Percentiles rank a stretch among this genome's conserved stretches.
phyloP scores from a whole-genome alignment of 139 green algal genomes.

The Asterochloris erici region DNA sequence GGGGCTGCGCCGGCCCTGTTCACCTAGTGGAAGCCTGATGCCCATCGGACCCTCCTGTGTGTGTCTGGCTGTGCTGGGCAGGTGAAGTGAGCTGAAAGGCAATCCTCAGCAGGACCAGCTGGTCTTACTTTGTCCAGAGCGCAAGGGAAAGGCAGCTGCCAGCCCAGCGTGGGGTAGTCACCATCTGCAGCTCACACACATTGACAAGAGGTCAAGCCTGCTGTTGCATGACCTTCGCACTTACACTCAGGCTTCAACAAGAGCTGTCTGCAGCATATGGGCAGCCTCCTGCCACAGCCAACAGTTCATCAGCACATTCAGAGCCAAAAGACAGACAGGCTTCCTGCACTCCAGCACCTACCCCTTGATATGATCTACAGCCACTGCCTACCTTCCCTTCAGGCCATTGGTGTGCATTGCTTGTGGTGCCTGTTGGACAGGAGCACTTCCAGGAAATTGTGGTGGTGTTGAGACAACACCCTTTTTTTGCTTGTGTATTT shows the following conservation, averaged over 20 bases:
- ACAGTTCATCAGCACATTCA: not conserved
- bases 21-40: too few relatives aligned
- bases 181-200: not conserved
- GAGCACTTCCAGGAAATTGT: too few relatives aligned
- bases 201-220: not conserved
- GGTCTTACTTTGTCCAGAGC: too few relatives aligned
- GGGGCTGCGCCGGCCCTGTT: too few relatives aligned
- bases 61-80: too few relatives aligned
- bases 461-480: conserved; percentile 14
- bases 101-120: too few relatives aligned
- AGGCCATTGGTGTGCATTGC: too few relatives aligned
- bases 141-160: not conserved
- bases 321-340: not conserved
- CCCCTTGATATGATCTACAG: too few relatives aligned
- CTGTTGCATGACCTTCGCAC: not conserved
- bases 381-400: too few relatives aligned
- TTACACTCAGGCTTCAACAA: not conserved
- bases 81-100: too few relatives aligned
- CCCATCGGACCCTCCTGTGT: too few relatives aligned
- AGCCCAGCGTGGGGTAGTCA: not conserved
- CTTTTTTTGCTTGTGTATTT: not conserved
- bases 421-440: too few relatives aligned
- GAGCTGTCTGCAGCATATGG: not conserved
- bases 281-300: not conserved
- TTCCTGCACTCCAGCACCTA: not conserved